Evolutionary conservation across 495 filamentous ascomycete genomes (phyloP).

Genomic region (Daldinia concentrica): DNA sequence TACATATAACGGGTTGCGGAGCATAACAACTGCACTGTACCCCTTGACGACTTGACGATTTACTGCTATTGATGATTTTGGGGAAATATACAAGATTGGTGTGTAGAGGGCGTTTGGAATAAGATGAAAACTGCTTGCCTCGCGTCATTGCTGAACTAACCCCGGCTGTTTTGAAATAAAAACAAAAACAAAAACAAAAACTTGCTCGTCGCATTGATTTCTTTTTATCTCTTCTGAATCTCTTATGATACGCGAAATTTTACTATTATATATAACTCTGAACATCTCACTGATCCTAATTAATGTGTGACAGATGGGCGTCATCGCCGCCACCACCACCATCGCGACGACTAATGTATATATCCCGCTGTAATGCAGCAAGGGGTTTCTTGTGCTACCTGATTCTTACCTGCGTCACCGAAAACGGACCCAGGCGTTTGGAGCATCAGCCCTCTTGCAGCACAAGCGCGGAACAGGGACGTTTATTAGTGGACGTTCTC

Average conservation of each 20-base stretch:
- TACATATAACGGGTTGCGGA: slow-evolving; percentile 9
- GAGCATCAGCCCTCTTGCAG: slow-evolving; percentile 20
- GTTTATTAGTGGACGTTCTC: not conserved
- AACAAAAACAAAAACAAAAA: slow-evolving; percentile 35
- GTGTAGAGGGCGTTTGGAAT: slow-evolving; percentile 19
- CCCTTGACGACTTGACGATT: slow-evolving; percentile 36
- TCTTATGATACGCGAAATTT: slow-evolving; percentile 35
- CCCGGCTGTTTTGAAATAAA: slow-evolving; percentile 40
- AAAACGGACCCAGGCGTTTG: slow-evolving; percentile 21
- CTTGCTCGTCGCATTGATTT: slow-evolving; percentile 25
- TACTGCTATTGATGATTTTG: slow-evolving; percentile 16
- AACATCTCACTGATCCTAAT: slow-evolving; percentile 43
- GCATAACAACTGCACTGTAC: slow-evolving; percentile 26
- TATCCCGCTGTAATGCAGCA: slow-evolving; percentile 27
- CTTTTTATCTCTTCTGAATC: slow-evolving; percentile 30
- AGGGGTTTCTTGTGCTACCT: slow-evolving; percentile 5
- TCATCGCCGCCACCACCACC: slow-evolving; percentile 44
- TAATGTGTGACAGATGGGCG: slow-evolving; percentile 51
- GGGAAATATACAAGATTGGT: slow-evolving; percentile 19
- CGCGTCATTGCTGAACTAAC: slow-evolving; percentile 16
- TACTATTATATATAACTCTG: slow-evolving; percentile 23
- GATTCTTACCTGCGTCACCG: slow-evolving; percentile 15
- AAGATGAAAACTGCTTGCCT: slow-evolving; percentile 22
- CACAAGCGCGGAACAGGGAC: slow-evolving; percentile 20
- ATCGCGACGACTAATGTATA: slow-evolving; percentile 26